These are phyloP conservation scores for Pyrus communis DNA, from an alignment of 306 rosid genomes.

Conservation along the genomic window DNA sequence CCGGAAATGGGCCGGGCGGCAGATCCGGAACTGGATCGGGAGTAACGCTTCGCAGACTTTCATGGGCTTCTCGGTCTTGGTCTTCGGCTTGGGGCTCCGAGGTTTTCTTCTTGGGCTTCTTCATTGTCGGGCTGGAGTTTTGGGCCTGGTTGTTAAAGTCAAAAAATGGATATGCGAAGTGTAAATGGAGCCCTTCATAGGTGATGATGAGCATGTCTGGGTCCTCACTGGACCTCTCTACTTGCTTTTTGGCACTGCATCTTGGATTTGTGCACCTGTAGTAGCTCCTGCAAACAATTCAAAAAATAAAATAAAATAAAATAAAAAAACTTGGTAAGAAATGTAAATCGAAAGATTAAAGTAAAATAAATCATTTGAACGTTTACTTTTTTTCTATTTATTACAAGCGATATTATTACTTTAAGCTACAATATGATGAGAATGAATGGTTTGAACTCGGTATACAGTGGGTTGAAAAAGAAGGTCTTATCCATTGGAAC, in stretches of 20 bases:
- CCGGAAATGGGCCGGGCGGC: background rate
- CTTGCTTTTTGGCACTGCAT: constrained; percentile 89
- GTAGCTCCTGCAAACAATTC: constrained; percentile 53
- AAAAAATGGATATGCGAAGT: constrained; percentile 70
- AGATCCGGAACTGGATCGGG: background rate
- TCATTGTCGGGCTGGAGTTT: constrained; percentile 28
- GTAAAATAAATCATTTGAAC: background rate
- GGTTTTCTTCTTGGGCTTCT: constrained; percentile 43
- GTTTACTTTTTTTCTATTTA: background rate
- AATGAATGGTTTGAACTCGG: background rate
- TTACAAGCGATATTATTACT: background rate
- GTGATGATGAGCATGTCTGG: constrained; percentile 70
- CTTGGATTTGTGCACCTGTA: constrained; percentile 87
- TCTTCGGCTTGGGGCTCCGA: constrained; percentile 1
- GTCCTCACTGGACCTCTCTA: constrained; percentile 76
- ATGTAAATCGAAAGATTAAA: background rate
- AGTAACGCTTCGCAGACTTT: constrained; percentile 8
- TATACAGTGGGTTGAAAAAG: no score
- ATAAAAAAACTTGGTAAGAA: background rate
- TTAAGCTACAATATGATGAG: background rate
- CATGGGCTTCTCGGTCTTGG: constrained; percentile 17
- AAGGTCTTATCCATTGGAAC: background rate
- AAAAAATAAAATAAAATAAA: background rate
- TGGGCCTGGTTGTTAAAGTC: constrained; percentile 33
- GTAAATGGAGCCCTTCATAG: constrained; percentile 88